Evolutionary conservation across 441 rosid genomes (phyloP), one percentile per base, ranked within the genome.

Genomic region (Erysimum cheiri): DNA sequence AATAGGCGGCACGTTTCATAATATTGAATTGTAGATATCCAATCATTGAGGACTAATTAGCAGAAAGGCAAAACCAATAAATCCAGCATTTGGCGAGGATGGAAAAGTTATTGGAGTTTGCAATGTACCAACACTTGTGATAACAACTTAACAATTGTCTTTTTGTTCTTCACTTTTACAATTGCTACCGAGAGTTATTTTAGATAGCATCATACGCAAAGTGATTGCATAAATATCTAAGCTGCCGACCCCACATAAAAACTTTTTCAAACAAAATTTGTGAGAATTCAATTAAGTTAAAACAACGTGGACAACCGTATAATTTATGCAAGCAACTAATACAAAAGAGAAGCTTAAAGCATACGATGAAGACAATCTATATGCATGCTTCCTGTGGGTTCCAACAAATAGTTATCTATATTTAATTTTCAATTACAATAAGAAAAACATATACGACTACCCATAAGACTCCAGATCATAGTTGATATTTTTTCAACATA

Each of bases 201-300:
- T 19, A 47, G 8, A 49, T 49, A 3, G 33, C 33, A 26, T 50
- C 15, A 50, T 26, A 13, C 33, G 26, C 55, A 26, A 50, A 50
- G 7, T 43, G 48, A 43, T 14, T 43, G 19, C 19, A 43, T 43
- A 43, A 17, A 47, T 47, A 47, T 47, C 52, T 48, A 48, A 48
- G 31, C 54, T 48, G n/a, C 54, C 7, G 54, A 48, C 54, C 54
- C 32, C 14, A 49, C 52, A 47, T 47, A 19, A 19, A 47, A 22
- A 3, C 3, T 2, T 1, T 9, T 9, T 47, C 6, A 47, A 8
- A 46, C 50, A 46, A 9, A 17, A 17, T 8, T 15, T 8, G 2
- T 46, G 3, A 46, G 50, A 14, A 8, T 46, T 44, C 11, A 8
- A 47, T 48, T 26, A 48, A 10, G 54, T 19, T 10, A 0, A 22